Evolutionary conservation across 768 basidiomycete genomes (phyloP).

Genomic region (Obba rivulosa): DNA sequence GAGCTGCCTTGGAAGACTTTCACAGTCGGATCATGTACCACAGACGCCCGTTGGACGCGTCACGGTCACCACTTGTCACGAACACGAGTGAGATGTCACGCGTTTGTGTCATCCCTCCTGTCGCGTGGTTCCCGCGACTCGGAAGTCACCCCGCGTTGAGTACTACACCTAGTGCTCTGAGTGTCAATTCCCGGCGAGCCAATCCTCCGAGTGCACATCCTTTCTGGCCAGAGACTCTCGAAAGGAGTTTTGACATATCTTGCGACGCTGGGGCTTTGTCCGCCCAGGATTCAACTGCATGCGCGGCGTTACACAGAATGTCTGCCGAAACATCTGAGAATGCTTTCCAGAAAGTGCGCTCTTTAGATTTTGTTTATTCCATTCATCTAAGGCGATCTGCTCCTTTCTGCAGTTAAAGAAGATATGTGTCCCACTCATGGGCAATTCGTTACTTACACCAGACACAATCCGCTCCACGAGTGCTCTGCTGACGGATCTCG

Average conservation of each 20-base stretch:
- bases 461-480: constrained; percentile 41
- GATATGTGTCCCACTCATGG: constrained; percentile 78
- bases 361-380: background rate
- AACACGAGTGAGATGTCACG: background rate
- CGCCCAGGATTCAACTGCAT: background rate
- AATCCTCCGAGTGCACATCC: too few species aligned
- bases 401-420: constrained; percentile 44
- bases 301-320: background rate
- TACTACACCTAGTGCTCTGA: too few species aligned
- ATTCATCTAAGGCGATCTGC: background rate
- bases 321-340: constrained; percentile 12
- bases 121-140: too few species aligned
- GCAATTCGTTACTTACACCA: constrained; percentile 58
- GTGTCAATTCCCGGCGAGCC: too few species aligned
- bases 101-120: background rate
- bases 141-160: too few species aligned
- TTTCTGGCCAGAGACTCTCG: too few species aligned
- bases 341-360: constrained; percentile 35
- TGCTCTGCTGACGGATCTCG: constrained; percentile 50
- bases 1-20: too few species aligned
- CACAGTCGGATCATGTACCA: too few species aligned
- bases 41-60: background rate
- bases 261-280: too few species aligned
- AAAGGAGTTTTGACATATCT: too few species aligned
- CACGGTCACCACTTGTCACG: background rate